Evolutionary conservation across 2,329 filamentous ascomycete species (phyloP).

Genomic region (Laburnicola sp.): DNA sequence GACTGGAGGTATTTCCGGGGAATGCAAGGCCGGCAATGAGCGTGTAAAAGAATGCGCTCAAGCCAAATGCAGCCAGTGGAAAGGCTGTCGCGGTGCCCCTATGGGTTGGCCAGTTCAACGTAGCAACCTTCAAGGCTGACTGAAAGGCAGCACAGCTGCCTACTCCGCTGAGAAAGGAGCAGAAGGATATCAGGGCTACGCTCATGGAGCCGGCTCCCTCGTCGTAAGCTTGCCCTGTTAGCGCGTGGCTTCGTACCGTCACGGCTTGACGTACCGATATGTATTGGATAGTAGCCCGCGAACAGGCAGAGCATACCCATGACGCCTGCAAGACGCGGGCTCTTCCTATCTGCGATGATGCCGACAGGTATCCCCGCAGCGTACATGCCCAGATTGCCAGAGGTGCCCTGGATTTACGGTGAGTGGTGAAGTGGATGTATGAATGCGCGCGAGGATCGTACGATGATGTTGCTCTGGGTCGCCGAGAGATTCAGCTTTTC

Average conservation of each 20-base stretch:
- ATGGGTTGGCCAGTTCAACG: conserved; percentile 87
- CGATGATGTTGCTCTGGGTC: conserved; percentile 92
- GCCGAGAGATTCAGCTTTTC: conserved; percentile 82
- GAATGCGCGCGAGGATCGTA: conserved; percentile 46
- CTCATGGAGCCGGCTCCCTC: conserved; percentile 62
- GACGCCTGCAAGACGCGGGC: conserved; percentile 77
- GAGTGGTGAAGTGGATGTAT: background rate
- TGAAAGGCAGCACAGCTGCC: conserved; percentile 92
- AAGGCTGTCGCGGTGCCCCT: conserved; percentile 94
- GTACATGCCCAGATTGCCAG: conserved; percentile 93
- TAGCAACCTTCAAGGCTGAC: conserved; percentile 81
- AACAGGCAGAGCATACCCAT: conserved; percentile 73
- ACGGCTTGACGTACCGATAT: conserved; percentile 52
- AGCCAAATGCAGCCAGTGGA: conserved; percentile 85
- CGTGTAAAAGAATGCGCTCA: conserved; percentile 97
- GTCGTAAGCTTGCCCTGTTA: conserved; percentile 66
- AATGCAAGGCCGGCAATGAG: conserved; percentile 75
- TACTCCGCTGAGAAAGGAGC: conserved; percentile 81
- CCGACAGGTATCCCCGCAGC: conserved; percentile 85
- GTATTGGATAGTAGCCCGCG: conserved; percentile 83
- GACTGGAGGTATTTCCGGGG: conserved; percentile 78
- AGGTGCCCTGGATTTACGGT: conserved; percentile 53
- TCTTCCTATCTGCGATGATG: conserved; percentile 79
- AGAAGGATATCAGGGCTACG: conserved; percentile 70
- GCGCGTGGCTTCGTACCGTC: conserved; percentile 4